These are phyloP conservation scores for Rhizoclosmatium globosum DNA, from an alignment of 192 early-diverging fungal species.

Conservation along the genomic window DNA sequence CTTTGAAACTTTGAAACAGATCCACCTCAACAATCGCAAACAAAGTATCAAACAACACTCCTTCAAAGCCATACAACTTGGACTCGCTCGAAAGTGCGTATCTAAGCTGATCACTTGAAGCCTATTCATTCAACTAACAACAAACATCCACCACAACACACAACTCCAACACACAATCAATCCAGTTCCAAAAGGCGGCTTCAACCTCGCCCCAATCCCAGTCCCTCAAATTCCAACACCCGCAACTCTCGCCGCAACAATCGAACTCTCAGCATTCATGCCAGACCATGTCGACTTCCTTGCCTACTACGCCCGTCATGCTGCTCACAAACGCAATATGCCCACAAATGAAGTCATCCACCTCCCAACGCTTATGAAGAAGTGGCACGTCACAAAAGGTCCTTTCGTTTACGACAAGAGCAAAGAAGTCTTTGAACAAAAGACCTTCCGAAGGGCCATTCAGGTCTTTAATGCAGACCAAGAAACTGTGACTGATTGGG, in stretches of 20 bases:
- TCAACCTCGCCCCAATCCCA: constrained; percentile 47
- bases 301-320: constrained; percentile 81
- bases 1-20: too few species aligned
- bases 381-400: constrained; percentile 89
- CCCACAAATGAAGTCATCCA: constrained; percentile 72
- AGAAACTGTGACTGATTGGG: constrained; percentile 77
- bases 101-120: background rate
- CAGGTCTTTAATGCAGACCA: constrained; percentile 81
- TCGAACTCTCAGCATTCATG: constrained; percentile 81
- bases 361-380: constrained; percentile 74
- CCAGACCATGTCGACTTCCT: constrained; percentile 89
- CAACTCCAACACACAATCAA: background rate
- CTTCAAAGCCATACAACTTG: background rate
- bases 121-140: constrained; percentile 2
- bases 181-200: constrained; percentile 11
- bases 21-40: too few species aligned
- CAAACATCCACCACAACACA: background rate
- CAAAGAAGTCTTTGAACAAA: constrained; percentile 96
- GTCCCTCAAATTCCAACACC: constrained; percentile 25
- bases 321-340: constrained; percentile 79
- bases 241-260: constrained; percentile 75
- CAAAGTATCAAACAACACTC: background rate
- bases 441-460: constrained; percentile 83
- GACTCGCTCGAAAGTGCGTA: background rate
- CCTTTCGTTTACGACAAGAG: constrained; percentile 97